A percentile compares a stretch with the other conserved stretches of the same genome.
Conservation (phyloP, 2,329 filamentous ascomycete genomes). For the Exserohilum rostratum region DNA sequence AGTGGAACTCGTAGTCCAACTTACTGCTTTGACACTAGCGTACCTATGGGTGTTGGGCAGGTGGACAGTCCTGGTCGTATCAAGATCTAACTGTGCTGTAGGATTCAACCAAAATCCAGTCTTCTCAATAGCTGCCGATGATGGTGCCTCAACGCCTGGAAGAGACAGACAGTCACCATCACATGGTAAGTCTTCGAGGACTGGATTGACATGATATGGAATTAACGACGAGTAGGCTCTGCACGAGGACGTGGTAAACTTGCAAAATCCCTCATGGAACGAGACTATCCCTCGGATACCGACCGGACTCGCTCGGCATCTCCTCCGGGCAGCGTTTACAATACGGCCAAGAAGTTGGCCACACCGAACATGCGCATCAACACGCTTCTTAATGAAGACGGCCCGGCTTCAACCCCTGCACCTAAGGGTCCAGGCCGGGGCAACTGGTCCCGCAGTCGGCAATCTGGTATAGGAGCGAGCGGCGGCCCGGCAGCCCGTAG, state of each 20-base stretch:
- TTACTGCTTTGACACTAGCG: too few relatives aligned
- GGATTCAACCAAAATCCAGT: conserved; percentile 51
- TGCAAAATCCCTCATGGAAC: conserved; percentile 42
- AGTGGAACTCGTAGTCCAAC: conserved; percentile 8
- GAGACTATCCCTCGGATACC: conserved; percentile 52
- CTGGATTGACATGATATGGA: background rate
- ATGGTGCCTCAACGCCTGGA: conserved; percentile 48
- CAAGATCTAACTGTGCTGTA: conserved; percentile 20
- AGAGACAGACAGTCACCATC: conserved; percentile 50
- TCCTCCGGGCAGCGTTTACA: conserved; percentile 50
- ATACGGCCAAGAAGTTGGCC: conserved; percentile 42
- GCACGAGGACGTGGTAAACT: conserved; percentile 45
- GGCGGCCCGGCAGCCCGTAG: conserved; percentile 29
- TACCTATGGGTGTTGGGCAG: too few relatives aligned
- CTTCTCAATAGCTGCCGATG: conserved; percentile 49
- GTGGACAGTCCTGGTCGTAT: too few relatives aligned
- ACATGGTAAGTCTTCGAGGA: conserved; percentile 33
- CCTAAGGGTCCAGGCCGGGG: conserved; percentile 56
- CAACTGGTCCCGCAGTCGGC: conserved; percentile 55
- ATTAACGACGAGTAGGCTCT: conserved; percentile 33
- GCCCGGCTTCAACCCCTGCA: conserved; percentile 38
- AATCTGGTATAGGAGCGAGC: conserved; percentile 10
- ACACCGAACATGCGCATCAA: conserved; percentile 56
- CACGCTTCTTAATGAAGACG: conserved; percentile 55
- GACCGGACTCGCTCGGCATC: conserved; percentile 56